These are phyloP conservation scores for Ruellia speciosa DNA, from an alignment of 305 asterid species.

Conservation along the genomic window DNA sequence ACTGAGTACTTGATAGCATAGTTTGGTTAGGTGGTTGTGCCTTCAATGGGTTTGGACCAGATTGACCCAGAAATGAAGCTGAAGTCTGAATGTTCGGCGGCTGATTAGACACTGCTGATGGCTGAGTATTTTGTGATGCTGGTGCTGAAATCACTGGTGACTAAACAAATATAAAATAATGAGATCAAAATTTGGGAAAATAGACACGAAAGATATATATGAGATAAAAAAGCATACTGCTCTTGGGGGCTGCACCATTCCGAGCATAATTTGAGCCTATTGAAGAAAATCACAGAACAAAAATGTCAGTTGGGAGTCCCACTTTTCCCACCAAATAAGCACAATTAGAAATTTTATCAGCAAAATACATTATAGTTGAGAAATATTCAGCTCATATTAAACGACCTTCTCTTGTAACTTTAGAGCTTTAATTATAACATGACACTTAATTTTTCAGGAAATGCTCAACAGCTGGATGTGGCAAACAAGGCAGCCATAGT, in stretches of 20 bases:
- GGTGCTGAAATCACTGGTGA: slow-evolving; percentile 43
- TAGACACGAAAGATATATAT: slow-evolving; percentile 8
- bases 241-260: slow-evolving; percentile 83
- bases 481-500: neutral
- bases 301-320: slow-evolving; percentile 19
- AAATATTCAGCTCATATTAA: neutral
- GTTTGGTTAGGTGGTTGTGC: slow-evolving; percentile 56
- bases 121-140: slow-evolving; percentile 49
- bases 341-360: slow-evolving; percentile 8
- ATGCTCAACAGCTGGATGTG: neutral
- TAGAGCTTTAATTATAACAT: neutral
- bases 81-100: slow-evolving; percentile 44
- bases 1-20: slow-evolving; percentile 27
- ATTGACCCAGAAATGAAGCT: slow-evolving; percentile 44
- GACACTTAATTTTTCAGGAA: neutral
- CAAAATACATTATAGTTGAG: neutral
- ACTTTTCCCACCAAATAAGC: neutral
- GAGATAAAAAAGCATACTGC: slow-evolving; percentile 41
- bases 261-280: slow-evolving; percentile 94
- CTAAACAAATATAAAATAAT: slow-evolving; percentile 22
- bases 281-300: slow-evolving; percentile 17
- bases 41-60: slow-evolving; percentile 54
- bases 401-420: neutral
- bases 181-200: slow-evolving; percentile 14
- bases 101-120: slow-evolving; percentile 39